Base-by-base conservation (phyloP, 306 rosid genomes). In the Ochetophila trinervis region DNA sequence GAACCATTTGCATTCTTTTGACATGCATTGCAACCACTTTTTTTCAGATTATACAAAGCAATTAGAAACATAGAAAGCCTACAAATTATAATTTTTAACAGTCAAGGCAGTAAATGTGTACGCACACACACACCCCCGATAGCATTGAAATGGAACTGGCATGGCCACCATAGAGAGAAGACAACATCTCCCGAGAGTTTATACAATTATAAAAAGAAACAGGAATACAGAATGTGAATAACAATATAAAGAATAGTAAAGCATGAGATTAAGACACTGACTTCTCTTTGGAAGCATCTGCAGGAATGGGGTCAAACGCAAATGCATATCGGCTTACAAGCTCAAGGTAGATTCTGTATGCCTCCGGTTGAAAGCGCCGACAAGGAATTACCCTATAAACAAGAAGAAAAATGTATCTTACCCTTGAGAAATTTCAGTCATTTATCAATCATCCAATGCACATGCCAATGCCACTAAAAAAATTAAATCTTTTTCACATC, bases 311-410 rank as follows among this genome's bases (percentile, higher is more conserved):
- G 20, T 60, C 67, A 72, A 80, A 84, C 15, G 82, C 75, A 24
- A 89, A 73, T 14, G 81, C 88, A 54, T 78, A 68, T 8, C 82
- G 82, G 30, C 66, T 24, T 18, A 89, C 83, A 57, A 89, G 92
- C 5, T 85, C 81, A 35, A 89, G 86, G 34, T 80, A 86, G 53
- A 86, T 88, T 15, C 76, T 75, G 47, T 65, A 86, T 1, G 93
- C 79, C 62, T 80, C 74, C 0, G 96, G 93, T 15, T 67, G 93
- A 35, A 80, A 65, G 44, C 53, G 68, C 1, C 96, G 80, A 36
- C 59, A 61, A 24, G 87, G 83, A 67, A 89, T 45, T 59, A 80
- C 74, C 53, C 87, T 83, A 72, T 15, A 37, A 65, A 55, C 13
- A 22, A 37, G 67, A 6, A 35, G 19, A 45, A 16, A 47, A 22